Conservation (phyloP, 345 rosid species). For the Punica granatum region DNA sequence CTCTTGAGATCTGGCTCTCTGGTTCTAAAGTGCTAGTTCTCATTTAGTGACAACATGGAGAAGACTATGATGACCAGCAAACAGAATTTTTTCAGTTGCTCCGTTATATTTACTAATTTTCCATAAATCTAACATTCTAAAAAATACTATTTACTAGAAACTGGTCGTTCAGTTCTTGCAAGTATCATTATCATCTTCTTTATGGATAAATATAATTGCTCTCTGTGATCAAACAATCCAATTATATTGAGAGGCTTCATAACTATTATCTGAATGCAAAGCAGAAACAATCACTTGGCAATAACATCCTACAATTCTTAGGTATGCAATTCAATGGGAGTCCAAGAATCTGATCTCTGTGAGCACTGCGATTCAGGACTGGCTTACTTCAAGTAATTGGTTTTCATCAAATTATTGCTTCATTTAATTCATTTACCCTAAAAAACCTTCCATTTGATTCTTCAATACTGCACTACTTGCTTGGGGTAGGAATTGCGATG, state of each 20-base stretch:
- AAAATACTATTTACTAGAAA: not conserved
- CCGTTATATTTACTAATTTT: not conserved
- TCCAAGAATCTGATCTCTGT: slow-evolving; percentile 78
- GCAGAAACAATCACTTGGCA: not conserved
- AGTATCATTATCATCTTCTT: not conserved
- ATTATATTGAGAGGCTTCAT: not conserved
- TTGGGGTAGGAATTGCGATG: slow-evolving; percentile 49
- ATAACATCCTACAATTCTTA: slow-evolving; percentile 14
- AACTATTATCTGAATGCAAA: not conserved
- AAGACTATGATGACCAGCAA: not conserved
- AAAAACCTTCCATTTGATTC: not conserved
- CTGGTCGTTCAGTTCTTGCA: not conserved
- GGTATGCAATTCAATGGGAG: slow-evolving; percentile 94
- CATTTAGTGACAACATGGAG: not conserved
- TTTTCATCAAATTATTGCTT: slow-evolving; percentile 19
- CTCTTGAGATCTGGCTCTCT: not conserved
- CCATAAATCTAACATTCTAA: not conserved
- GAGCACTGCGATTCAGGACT: slow-evolving; percentile 96
- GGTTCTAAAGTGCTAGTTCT: not conserved
- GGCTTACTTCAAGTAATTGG: slow-evolving; percentile 92
- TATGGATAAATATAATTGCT: not conserved
- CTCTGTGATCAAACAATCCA: not conserved
- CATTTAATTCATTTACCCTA: not conserved
- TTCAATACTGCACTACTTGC: slow-evolving; percentile 9
- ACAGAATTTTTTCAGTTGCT: not conserved